Conservation (phyloP, 2,329 filamentous ascomycete genomes). For the Diaporthe sp. region DNA sequence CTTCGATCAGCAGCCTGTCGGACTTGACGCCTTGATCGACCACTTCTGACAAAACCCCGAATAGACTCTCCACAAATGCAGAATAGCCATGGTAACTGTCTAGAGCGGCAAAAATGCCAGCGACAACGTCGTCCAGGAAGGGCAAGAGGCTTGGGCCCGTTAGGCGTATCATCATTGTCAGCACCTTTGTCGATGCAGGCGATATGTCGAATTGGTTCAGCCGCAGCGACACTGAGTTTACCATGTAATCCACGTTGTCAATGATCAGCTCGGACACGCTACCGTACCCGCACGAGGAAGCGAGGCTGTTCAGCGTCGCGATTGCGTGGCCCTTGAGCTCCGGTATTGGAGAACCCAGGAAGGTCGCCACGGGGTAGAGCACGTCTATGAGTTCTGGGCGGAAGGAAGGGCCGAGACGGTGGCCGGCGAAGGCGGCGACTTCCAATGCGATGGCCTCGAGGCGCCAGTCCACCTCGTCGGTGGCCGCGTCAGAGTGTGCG, state of each 20-base stretch:
- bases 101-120: constrained; percentile 91
- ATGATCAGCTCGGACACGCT: constrained; percentile 85
- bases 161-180: constrained; percentile 93
- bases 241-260: constrained; percentile 94
- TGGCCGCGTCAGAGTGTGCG: constrained; percentile 61
- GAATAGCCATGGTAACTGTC: constrained; percentile 96
- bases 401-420: constrained; percentile 75
- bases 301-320: constrained; percentile 84
- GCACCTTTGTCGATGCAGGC: constrained; percentile 88
- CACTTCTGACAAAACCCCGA: constrained; percentile 84
- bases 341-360: constrained; percentile 79
- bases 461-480: constrained; percentile 71
- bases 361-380: constrained; percentile 91
- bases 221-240: constrained; percentile 90
- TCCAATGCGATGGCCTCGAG: constrained; percentile 85
- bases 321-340: constrained; percentile 85
- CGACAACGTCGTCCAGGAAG: constrained; percentile 91
- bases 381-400: constrained; percentile 89
- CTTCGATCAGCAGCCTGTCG: constrained; percentile 60
- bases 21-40: constrained; percentile 83
- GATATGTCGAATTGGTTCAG: constrained; percentile 94
- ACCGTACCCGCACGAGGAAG: constrained; percentile 78
- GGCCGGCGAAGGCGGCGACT: constrained; percentile 80
- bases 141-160: constrained; percentile 86
- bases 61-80: constrained; percentile 85